Evolutionary conservation across 2,329 filamentous ascomycete genomes (phyloP).

Genomic region (Calycina marina): DNA sequence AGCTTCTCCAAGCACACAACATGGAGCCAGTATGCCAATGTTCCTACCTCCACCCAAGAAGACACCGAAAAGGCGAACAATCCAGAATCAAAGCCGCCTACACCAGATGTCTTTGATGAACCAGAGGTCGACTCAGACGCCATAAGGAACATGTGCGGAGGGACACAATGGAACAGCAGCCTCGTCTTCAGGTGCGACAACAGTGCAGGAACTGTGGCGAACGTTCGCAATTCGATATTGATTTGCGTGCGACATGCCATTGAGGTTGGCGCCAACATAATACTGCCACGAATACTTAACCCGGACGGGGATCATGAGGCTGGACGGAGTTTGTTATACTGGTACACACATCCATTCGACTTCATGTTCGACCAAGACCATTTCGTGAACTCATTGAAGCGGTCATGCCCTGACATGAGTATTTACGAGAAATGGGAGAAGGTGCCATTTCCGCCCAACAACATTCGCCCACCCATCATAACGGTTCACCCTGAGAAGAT

Average conservation of each 20-base stretch:
- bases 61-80: constrained; percentile 13
- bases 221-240: constrained; percentile 28
- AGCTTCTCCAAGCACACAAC: constrained; percentile 5
- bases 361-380: constrained; percentile 18
- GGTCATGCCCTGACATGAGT: constrained; percentile 16
- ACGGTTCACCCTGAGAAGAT: not conserved
- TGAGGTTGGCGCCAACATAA: constrained; percentile 23
- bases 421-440: constrained; percentile 6
- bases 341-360: constrained; percentile 9
- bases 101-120: constrained; percentile 14
- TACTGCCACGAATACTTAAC: constrained; percentile 24
- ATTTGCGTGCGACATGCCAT: constrained; percentile 29
- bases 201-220: constrained; percentile 26
- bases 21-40: constrained; percentile 3
- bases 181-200: constrained; percentile 27
- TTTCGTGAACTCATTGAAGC: constrained; percentile 14
- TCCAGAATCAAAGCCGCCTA: constrained; percentile 4
- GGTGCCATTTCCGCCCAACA: constrained; percentile 1
- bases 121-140: constrained; percentile 23
- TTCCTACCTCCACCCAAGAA: not conserved
- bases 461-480: not conserved
- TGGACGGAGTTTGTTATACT: constrained; percentile 17
- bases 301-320: constrained; percentile 6
- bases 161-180: constrained; percentile 22
- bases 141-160: constrained; percentile 22